phyloP scores from a whole-genome alignment of 352 stramenopile species.

The Phytophthora cactorum region DNA sequence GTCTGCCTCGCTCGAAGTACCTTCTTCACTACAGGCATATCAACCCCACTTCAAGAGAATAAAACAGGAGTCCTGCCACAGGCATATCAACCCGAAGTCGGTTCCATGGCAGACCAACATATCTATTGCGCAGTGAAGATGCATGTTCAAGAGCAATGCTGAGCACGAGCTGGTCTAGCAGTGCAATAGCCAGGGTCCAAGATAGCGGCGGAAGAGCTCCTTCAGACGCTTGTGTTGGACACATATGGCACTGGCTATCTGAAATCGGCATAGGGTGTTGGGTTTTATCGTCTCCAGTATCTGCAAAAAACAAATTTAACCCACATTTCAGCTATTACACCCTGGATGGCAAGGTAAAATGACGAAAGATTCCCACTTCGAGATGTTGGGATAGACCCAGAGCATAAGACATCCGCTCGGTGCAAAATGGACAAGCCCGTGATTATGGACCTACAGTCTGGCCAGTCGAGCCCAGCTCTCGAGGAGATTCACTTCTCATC shows the following conservation, averaged over 20 bases:
- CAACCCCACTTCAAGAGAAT: background rate
- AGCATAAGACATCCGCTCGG: background rate
- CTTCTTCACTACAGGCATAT: no score
- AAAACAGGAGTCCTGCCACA: no score
- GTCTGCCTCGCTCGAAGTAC: no score
- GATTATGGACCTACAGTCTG: background rate
- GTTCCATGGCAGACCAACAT: background rate
- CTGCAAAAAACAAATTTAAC: no score
- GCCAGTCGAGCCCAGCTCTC: slow-evolving; percentile 13
- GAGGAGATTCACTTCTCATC: slow-evolving; percentile 21
- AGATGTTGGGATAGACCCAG: slow-evolving; percentile 1
- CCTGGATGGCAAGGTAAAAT: no score
- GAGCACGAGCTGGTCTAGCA: background rate
- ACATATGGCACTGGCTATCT: background rate
- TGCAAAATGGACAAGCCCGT: background rate
- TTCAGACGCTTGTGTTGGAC: background rate
- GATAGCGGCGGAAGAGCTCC: background rate
- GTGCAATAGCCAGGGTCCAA: background rate
- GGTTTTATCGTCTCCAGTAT: no score
- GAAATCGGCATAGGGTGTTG: no score
- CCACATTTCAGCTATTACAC: no score
- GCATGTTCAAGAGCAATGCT: background rate
- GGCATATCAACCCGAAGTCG: background rate
- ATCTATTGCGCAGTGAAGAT: background rate
- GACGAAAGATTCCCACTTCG: no score